Base-by-base conservation (phyloP, 2,329 filamentous ascomycete species). In the Xenoacremonium recifei region DNA sequence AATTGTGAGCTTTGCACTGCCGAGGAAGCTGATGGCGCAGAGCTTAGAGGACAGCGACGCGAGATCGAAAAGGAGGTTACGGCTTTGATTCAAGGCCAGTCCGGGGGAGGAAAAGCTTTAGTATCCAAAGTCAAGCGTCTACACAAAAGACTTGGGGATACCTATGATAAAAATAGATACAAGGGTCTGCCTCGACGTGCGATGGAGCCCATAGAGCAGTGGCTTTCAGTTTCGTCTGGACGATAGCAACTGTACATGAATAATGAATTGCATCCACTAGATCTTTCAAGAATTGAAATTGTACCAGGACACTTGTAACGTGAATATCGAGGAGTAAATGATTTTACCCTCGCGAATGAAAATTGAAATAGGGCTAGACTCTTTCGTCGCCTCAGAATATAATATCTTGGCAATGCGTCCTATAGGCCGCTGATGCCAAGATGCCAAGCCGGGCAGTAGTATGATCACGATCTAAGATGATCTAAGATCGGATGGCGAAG, bases 1-100 rank as follows among this genome's bases (percentile, higher is more conserved):
- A 20, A 34, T 0, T 71, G 69, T 35, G 30, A 32, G 5, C 55
- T 71, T 1, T 71, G 68, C 35, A 37, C 27, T 0, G 60, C 53
- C 1, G 66, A 70, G 18, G 48, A 48, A 23, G 32, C 31, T 1
- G 61, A 63, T 15, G 34, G 32, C 2, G 39, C 46, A 0, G 39
- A 21, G 4, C 6, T 56, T 25, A 32, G 58, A 4, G 46, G 44
- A 30, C 48, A 29, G 40, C 50, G 63, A 2, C 38, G 35, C 0
- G 42, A 52, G 23, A 38, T 58, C 2, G 46, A 49, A 2, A 47
- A 46, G 0, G 58, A 60, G 12, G 55, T 47, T 3, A 42, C 49
- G 10, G 33, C 13, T 0, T 63, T 64, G 33, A 27, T 48, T 3
- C 31, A 44, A 9, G 47, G 27, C 1, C 45, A 51, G 5, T 15